Conservation (phyloP, 176 grass and related monocot species). For the Rhynchospora pubera region DNA sequence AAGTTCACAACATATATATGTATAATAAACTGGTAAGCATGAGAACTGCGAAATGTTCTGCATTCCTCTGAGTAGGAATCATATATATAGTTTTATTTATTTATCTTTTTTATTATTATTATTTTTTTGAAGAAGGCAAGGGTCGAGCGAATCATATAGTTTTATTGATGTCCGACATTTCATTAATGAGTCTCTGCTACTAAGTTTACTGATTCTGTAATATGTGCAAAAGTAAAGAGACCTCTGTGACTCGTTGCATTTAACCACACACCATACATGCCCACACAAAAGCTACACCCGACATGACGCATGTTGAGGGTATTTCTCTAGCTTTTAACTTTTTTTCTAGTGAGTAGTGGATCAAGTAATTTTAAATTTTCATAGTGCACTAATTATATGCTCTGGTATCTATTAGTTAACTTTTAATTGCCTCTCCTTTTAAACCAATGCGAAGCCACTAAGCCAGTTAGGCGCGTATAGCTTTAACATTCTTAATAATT, state of each 20-base stretch:
- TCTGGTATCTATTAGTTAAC: neutral
- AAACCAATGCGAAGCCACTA: neutral
- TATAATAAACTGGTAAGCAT: neutral
- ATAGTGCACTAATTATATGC: neutral
- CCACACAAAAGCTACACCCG: neutral
- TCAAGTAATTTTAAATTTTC: slow-evolving; percentile 3
- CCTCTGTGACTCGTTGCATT: neutral
- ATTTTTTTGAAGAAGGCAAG: no score
- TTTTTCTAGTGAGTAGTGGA: neutral
- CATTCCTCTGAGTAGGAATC: neutral
- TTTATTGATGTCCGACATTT: neutral
- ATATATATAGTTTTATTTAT: neutral
- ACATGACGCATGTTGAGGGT: neutral
- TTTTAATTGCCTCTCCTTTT: slow-evolving; percentile 3
- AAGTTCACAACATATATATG: no score
- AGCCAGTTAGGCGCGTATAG: neutral
- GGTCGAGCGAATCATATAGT: neutral
- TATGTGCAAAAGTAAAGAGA: neutral
- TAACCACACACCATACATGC: neutral
- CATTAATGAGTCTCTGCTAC: neutral
- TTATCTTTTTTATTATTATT: no score
- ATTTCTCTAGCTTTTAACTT: neutral
- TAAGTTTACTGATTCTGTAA: neutral
- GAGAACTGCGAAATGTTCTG: neutral
- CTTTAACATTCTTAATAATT: neutral